Conservation (phyloP, 805 yeast species). For the Tetrapisispora nanseiensis region DNA sequence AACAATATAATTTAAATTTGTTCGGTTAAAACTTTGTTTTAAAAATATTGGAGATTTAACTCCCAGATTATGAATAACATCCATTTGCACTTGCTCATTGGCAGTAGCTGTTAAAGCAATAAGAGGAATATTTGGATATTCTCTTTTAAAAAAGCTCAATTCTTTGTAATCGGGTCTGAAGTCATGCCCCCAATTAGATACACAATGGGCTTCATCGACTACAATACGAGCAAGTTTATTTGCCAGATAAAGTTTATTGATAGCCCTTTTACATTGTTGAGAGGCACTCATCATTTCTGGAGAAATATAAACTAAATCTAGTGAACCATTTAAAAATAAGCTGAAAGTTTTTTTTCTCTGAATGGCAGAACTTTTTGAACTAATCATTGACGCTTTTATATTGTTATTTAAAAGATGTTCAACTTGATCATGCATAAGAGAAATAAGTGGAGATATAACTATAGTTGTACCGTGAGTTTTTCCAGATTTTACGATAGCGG, state of each 20-base stretch:
- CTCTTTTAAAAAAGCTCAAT: slow-evolving; percentile 58
- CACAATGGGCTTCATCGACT: slow-evolving; percentile 97
- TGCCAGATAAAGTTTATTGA: slow-evolving; percentile 46
- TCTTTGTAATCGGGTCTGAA: slow-evolving; percentile 92
- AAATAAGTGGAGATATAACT: slow-evolving; percentile 89
- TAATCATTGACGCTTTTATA: slow-evolving; percentile 82
- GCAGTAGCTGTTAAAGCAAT: slow-evolving; percentile 99
- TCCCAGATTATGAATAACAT: slow-evolving; percentile 71
- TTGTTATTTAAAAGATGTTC: slow-evolving; percentile 59
- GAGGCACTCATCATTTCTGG: slow-evolving; percentile 92
- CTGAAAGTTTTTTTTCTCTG: slow-evolving; percentile 58
- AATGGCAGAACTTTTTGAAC: slow-evolving; percentile 58
- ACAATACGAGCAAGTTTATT: slow-evolving; percentile 72
- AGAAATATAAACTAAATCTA: slow-evolving; percentile 77
- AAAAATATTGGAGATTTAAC: slow-evolving; percentile 54
- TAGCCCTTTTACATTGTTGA: slow-evolving; percentile 53
- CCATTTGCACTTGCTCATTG: slow-evolving; percentile 79
- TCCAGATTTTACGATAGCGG: slow-evolving; percentile 76
- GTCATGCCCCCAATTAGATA: slow-evolving; percentile 98
- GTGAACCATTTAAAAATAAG: slow-evolving; percentile 51
- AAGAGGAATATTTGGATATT: slow-evolving; percentile 74
- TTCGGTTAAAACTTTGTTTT: slow-evolving; percentile 88
- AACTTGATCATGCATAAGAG: slow-evolving; percentile 97
- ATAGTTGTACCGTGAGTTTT: slow-evolving; percentile 76
- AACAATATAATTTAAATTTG: slow-evolving; percentile 75